phyloP scores from a whole-genome alignment of 306 rosid genomes.

The Pterocarpus macrocarpus region DNA sequence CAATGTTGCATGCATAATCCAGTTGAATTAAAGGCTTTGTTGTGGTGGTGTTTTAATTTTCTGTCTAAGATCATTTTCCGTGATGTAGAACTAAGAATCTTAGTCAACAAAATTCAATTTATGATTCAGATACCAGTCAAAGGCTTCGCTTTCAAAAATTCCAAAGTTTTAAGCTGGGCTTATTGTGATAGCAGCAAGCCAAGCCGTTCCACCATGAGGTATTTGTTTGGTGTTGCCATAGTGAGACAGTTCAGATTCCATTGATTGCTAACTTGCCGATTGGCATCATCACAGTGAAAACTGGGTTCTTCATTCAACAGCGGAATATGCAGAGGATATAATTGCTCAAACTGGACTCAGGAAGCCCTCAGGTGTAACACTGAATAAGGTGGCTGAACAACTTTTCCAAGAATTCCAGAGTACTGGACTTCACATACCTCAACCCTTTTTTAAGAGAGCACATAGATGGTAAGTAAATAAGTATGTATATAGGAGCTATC shows the following conservation, averaged over 20 bases:
- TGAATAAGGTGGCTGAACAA: constrained; percentile 81
- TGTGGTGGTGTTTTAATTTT: constrained; percentile 2
- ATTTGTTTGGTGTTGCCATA: constrained; percentile 36
- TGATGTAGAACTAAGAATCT: constrained; percentile 37
- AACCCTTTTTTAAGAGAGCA: constrained; percentile 76
- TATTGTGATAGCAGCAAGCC: constrained; percentile 93
- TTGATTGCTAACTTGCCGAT: constrained; percentile 28
- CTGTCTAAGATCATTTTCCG: constrained; percentile 1
- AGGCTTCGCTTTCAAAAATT: constrained; percentile 74
- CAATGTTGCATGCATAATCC: background rate
- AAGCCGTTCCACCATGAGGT: constrained; percentile 74
- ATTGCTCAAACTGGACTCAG: constrained; percentile 82
- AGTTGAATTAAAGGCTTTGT: constrained; percentile 28
- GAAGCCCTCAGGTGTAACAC: constrained; percentile 70
- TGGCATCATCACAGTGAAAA: constrained; percentile 66
- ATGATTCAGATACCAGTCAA: constrained; percentile 73
- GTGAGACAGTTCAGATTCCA: constrained; percentile 33
- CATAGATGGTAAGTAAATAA: constrained; percentile 92
- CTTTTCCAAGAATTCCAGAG: constrained; percentile 76
- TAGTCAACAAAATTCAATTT: constrained; percentile 36
- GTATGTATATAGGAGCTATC: constrained; percentile 34
- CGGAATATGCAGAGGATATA: constrained; percentile 76
- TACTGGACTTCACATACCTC: constrained; percentile 59
- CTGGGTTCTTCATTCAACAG: constrained; percentile 92
- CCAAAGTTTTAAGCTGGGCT: constrained; percentile 77